phyloP scores from a whole-genome alignment of 1,284 basidiomycete species.

The Cystobasidiaceae sp. region DNA sequence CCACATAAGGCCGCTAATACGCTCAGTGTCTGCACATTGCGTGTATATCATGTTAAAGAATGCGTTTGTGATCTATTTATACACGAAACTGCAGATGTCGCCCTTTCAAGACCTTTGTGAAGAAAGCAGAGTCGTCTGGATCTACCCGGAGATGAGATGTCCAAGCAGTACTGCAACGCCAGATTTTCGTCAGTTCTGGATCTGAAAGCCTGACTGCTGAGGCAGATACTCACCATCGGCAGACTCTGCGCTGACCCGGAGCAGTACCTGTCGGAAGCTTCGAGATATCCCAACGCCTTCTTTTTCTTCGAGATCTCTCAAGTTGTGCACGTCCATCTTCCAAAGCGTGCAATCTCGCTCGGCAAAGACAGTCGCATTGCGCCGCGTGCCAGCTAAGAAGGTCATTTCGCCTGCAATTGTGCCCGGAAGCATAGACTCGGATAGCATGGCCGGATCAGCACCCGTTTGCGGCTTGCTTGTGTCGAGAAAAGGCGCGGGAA shows the following conservation, averaged over 20 bases:
- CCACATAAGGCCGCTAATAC: too few relatives aligned
- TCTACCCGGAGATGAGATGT: constrained; percentile 32
- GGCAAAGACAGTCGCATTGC: constrained; percentile 80
- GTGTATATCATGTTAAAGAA: too few relatives aligned
- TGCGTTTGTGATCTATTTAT: too few relatives aligned
- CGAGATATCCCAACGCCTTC: constrained; percentile 14
- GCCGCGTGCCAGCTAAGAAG: constrained; percentile 63
- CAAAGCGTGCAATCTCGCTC: constrained; percentile 73
- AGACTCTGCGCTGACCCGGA: constrained; percentile 25
- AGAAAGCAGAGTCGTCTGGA: too few relatives aligned
- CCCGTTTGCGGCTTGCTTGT: constrained; percentile 53
- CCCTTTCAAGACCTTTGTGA: too few relatives aligned
- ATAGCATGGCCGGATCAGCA: constrained; percentile 44
- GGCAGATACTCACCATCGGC: constrained; percentile 17
- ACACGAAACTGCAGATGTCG: too few relatives aligned
- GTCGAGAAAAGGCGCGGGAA: too few relatives aligned
- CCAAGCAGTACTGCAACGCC: constrained; percentile 31
- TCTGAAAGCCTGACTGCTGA: too few relatives aligned
- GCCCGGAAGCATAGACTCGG: constrained; percentile 70
- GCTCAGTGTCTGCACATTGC: too few relatives aligned
- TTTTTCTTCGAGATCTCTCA: constrained; percentile 19
- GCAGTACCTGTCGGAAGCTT: constrained; percentile 13
- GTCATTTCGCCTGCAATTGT: constrained; percentile 84
- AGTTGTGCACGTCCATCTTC: constrained; percentile 53
- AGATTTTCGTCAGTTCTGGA: too few relatives aligned